A percentile compares a stretch with the other conserved stretches of the same genome.
Evolutionary conservation across 2,329 filamentous ascomycete species (phyloP).

Genomic region (Trichocomaceae sp.): DNA sequence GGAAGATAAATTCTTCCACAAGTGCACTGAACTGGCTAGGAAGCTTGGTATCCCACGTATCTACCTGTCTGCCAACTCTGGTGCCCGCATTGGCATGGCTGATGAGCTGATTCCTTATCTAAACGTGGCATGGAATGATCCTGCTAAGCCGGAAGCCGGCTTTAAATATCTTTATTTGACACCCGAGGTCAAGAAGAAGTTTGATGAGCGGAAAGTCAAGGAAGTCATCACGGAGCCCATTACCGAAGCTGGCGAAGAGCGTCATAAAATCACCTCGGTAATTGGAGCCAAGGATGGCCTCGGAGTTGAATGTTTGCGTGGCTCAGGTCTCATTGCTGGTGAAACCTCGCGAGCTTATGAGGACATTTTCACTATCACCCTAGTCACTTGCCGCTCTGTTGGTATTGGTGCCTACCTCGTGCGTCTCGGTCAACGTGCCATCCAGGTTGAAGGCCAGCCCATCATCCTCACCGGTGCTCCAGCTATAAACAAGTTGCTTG

Average conservation of each 20-base stretch:
- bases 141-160: constrained; percentile 69
- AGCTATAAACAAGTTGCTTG: constrained; percentile 95
- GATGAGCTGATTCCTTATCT: constrained; percentile 97
- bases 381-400: constrained; percentile 96
- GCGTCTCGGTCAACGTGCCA: constrained; percentile 93
- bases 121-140: constrained; percentile 93
- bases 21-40: constrained; percentile 93
- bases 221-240: constrained; percentile 84
- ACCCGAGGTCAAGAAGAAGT: constrained; percentile 75
- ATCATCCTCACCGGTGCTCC: constrained; percentile 97
- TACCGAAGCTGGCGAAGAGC: constrained; percentile 76
- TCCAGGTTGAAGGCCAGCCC: constrained; percentile 97
- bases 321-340: constrained; percentile 95
- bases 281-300: constrained; percentile 91
- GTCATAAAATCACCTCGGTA: constrained; percentile 90
- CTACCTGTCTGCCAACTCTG: constrained; percentile 97
- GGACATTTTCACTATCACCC: constrained; percentile 96
- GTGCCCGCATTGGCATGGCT: constrained; percentile 92
- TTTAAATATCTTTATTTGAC: constrained; percentile 98
- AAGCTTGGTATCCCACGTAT: constrained; percentile 93
- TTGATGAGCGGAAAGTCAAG: constrained; percentile 68
- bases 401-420: constrained; percentile 99
- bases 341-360: constrained; percentile 95
- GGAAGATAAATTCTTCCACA: constrained; percentile 98
- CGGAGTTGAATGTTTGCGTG: constrained; percentile 93